Evolutionary conservation across 768 basidiomycete species (phyloP).

Genomic region (Boletus pseudopeckii): DNA sequence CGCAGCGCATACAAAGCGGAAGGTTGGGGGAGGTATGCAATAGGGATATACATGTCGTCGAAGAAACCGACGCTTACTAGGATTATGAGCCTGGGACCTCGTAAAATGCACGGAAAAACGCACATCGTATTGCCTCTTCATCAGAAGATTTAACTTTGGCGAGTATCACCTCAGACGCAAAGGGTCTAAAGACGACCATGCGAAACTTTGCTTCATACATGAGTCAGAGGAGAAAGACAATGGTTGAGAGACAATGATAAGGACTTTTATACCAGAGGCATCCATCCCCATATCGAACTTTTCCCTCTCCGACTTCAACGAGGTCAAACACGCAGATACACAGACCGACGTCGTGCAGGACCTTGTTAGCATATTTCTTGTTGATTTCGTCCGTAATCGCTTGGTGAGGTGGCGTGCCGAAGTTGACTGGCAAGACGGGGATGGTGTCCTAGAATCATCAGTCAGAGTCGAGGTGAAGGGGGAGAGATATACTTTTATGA

Average conservation of each 20-base stretch:
- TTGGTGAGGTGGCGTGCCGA: conserved; percentile 70
- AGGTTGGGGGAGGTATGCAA: conserved; percentile 75
- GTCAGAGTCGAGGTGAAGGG: not conserved
- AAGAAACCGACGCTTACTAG: conserved; percentile 89
- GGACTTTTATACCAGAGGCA: conserved; percentile 91
- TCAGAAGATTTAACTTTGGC: conserved; percentile 88
- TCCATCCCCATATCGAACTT: conserved; percentile 92
- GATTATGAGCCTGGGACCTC: not conserved
- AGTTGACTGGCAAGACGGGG: conserved; percentile 83
- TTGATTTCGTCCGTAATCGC: conserved; percentile 86
- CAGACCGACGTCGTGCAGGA: conserved; percentile 87
- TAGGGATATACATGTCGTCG: conserved; percentile 86
- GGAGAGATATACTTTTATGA: conserved; percentile 35
- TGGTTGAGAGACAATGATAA: not conserved
- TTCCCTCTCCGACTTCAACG: conserved; percentile 82
- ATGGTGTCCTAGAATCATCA: conserved; percentile 70
- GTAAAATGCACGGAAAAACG: conserved; percentile 25
- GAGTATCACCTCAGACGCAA: conserved; percentile 83
- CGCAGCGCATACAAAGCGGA: conserved; percentile 61
- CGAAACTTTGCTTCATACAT: conserved; percentile 70
- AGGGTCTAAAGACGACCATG: conserved; percentile 88
- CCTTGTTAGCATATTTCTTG: conserved; percentile 92
- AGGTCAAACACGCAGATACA: conserved; percentile 91
- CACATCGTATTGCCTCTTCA: conserved; percentile 79
- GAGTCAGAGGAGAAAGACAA: conserved; percentile 1